These are phyloP conservation scores for Penicillium ochrochloron DNA, from an alignment of 495 filamentous ascomycete species.

Conservation along the genomic window DNA sequence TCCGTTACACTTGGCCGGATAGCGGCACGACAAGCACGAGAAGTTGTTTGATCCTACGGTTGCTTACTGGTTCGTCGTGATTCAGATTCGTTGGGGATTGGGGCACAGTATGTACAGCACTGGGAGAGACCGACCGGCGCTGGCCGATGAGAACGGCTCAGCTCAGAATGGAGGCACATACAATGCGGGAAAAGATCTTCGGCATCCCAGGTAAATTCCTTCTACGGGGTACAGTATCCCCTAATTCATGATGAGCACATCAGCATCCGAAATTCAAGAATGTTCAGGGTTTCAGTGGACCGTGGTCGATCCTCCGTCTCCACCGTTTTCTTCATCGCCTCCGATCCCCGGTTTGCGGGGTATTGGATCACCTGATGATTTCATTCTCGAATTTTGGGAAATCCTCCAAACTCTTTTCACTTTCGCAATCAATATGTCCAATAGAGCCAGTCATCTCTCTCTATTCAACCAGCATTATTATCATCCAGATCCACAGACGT, in stretches of 20 bases:
- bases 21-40: conserved; percentile 14
- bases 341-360: conserved; percentile 28
- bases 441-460: not conserved
- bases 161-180: not conserved
- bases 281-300: conserved; percentile 18
- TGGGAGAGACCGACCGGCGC: not conserved
- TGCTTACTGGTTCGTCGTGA: conserved; percentile 21
- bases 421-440: not conserved
- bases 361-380: conserved; percentile 31
- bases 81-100: conserved; percentile 11
- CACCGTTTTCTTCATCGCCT: conserved; percentile 20
- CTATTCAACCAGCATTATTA: not conserved
- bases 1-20: conserved; percentile 14
- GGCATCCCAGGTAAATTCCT: not conserved
- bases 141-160: not conserved
- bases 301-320: conserved; percentile 30
- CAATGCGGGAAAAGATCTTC: conserved; percentile 16
- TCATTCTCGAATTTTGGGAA: not conserved
- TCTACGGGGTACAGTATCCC: too few relatives aligned
- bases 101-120: not conserved
- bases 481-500: not conserved
- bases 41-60: conserved; percentile 12
- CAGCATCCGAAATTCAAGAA: not conserved
- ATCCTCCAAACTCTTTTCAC: not conserved
- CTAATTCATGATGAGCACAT: not conserved